Conservation (phyloP, 148 eudicot genomes). For the Mesembryanthemum crystallinum region DNA sequence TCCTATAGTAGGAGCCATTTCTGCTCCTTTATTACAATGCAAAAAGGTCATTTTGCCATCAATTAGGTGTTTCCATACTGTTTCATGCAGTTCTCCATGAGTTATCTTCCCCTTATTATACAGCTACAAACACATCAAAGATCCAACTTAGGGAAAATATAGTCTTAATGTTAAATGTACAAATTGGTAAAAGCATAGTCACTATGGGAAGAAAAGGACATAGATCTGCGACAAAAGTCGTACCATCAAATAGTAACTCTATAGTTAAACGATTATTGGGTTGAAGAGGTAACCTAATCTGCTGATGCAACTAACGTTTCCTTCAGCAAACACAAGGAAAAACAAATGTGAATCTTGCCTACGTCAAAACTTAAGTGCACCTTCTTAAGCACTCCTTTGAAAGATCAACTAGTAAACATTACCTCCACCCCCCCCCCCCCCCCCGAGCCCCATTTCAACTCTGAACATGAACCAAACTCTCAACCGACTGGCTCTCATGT, state of each 20-base stretch:
- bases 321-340: background rate
- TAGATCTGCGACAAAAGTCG: background rate
- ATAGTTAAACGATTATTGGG: background rate
- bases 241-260: background rate
- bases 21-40: conserved; percentile 79
- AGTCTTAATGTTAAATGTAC: background rate
- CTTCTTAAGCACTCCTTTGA: background rate
- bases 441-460: background rate
- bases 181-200: background rate
- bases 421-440: background rate
- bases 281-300: background rate
- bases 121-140: conserved; percentile 42
- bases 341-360: background rate
- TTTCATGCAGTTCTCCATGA: conserved; percentile 45
- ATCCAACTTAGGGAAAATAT: background rate
- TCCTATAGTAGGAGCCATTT: conserved; percentile 78
- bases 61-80: conserved; percentile 53
- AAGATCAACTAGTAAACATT: background rate
- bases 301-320: background rate
- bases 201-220: background rate
- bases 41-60: conserved; percentile 76
- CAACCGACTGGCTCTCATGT: too few relatives aligned
- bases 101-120: conserved; percentile 50
- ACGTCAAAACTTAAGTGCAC: background rate
- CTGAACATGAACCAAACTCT: background rate